These are phyloP conservation scores for Gaultheria prostrata DNA, from an alignment of 148 eudicot genomes.

Conservation along the genomic window DNA sequence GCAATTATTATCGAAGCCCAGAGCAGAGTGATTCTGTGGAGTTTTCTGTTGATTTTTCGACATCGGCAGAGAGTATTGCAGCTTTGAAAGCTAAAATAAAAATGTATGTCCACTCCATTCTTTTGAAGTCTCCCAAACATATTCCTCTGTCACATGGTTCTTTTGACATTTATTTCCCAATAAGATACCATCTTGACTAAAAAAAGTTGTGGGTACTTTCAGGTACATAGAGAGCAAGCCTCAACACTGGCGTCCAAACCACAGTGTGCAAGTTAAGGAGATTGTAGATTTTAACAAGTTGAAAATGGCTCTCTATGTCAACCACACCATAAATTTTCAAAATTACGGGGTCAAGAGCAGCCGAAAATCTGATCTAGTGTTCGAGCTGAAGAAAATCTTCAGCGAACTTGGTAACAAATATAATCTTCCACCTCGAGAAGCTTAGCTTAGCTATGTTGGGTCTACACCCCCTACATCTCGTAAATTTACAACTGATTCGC, in stretches of 20 bases:
- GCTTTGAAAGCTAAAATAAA: slow-evolving; percentile 59
- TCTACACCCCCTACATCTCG: slow-evolving; percentile 27
- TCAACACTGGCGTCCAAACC: slow-evolving; percentile 65
- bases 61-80: slow-evolving; percentile 63
- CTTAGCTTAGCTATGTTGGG: slow-evolving; percentile 40
- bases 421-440: slow-evolving; percentile 72
- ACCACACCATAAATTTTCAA: slow-evolving; percentile 82
- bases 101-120: slow-evolving; percentile 29
- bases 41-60: slow-evolving; percentile 65
- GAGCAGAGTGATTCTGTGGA: slow-evolving; percentile 77
- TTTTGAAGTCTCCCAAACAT: background rate
- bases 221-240: slow-evolving; percentile 87
- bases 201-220: slow-evolving; percentile 1
- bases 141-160: background rate
- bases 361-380: slow-evolving; percentile 61
- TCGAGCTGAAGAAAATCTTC: slow-evolving; percentile 72
- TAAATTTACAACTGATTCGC: slow-evolving; percentile 4
- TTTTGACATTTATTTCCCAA: background rate
- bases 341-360: slow-evolving; percentile 46
- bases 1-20: slow-evolving; percentile 81
- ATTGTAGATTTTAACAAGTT: slow-evolving; percentile 70
- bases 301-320: slow-evolving; percentile 59
- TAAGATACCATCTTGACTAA: background rate
- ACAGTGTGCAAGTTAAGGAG: slow-evolving; percentile 62
- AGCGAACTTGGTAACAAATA: slow-evolving; percentile 59